Percentiles rank a stretch among this genome's conserved stretches.
Conservation (phyloP, 148 eudicot genomes). For the Silene latifolia region DNA sequence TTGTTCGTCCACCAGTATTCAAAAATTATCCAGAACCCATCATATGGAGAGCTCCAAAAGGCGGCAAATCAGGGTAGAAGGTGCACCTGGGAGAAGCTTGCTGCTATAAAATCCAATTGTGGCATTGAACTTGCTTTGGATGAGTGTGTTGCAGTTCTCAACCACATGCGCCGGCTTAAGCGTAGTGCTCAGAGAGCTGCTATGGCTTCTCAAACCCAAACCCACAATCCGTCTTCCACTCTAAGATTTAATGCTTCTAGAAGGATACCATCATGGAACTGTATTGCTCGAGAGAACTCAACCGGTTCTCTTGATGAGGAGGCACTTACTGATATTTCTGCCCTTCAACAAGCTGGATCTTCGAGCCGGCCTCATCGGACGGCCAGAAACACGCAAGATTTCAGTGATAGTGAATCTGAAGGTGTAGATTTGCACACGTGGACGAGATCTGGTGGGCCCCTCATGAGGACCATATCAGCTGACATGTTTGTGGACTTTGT, state of each 20-base stretch:
- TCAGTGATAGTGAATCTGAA: constrained; percentile 88
- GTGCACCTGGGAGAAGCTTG: constrained; percentile 98
- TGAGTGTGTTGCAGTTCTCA: constrained; percentile 82
- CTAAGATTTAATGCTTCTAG: constrained; percentile 62
- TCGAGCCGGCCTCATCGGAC: constrained; percentile 34
- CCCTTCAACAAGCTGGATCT: constrained; percentile 47
- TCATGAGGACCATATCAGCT: constrained; percentile 91
- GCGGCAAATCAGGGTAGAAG: constrained; percentile 94
- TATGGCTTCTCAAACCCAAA: constrained; percentile 39
- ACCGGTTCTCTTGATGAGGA: constrained; percentile 92
- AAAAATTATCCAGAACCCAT: constrained; percentile 88
- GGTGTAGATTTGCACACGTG: constrained; percentile 55
- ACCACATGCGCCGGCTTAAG: constrained; percentile 92
- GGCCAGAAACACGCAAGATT: constrained; percentile 45
- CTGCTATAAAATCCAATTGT: constrained; percentile 94
- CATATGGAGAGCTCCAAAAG: constrained; percentile 80
- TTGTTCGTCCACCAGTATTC: constrained; percentile 56
- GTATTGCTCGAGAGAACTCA: constrained; percentile 85
- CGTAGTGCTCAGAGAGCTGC: constrained; percentile 37
- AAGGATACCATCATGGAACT: constrained; percentile 95
- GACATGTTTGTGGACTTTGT: constrained; percentile 66
- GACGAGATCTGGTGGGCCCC: constrained; percentile 94
- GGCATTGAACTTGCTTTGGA: constrained; percentile 91
- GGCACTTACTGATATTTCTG: constrained; percentile 43
- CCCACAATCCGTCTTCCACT: constrained; percentile 27